A percentile compares a stretch with the other conserved stretches of the same genome.
Conservation (phyloP, 495 filamentous ascomycete genomes). For the Annulohypoxylon nitens region DNA sequence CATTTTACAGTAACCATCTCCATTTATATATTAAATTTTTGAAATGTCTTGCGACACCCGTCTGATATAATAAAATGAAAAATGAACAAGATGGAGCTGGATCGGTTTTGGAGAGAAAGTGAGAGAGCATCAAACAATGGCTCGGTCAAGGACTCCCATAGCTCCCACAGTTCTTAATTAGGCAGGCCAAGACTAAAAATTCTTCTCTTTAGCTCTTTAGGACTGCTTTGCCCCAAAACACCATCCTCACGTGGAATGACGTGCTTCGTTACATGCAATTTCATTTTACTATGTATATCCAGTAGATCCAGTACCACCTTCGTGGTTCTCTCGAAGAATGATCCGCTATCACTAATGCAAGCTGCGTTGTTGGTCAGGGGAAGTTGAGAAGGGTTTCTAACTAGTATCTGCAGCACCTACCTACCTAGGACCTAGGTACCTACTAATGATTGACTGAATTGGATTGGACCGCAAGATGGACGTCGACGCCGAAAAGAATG, state of each 20-base stretch:
- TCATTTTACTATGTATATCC: constrained; percentile 2
- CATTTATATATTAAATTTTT: too few species aligned
- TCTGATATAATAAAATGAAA: too few species aligned
- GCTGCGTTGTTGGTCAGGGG: constrained; percentile 17
- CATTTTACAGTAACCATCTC: too few species aligned
- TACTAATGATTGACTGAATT: neutral
- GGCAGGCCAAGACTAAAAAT: constrained; percentile 20
- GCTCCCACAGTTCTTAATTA: constrained; percentile 24
- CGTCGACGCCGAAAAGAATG: constrained; percentile 45
- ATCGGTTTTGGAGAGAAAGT: too few species aligned
- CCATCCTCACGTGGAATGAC: constrained; percentile 43
- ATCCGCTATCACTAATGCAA: constrained; percentile 5
- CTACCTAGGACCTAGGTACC: neutral
- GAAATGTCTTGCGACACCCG: too few species aligned
- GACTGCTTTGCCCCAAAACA: constrained; percentile 18
- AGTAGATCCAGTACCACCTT: constrained; percentile 12
- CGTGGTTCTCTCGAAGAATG: neutral
- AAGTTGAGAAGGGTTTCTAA: neutral
- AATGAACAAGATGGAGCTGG: too few species aligned
- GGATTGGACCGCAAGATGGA: constrained; percentile 25
- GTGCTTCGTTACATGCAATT: constrained; percentile 37
- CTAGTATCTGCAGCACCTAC: neutral
- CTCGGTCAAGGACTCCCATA: constrained; percentile 11
- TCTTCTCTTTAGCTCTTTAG: constrained; percentile 6
- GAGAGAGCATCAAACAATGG: neutral